Base-by-base conservation (phyloP, 1,139 yeast genomes). In the Candida tunisiensis region DNA sequence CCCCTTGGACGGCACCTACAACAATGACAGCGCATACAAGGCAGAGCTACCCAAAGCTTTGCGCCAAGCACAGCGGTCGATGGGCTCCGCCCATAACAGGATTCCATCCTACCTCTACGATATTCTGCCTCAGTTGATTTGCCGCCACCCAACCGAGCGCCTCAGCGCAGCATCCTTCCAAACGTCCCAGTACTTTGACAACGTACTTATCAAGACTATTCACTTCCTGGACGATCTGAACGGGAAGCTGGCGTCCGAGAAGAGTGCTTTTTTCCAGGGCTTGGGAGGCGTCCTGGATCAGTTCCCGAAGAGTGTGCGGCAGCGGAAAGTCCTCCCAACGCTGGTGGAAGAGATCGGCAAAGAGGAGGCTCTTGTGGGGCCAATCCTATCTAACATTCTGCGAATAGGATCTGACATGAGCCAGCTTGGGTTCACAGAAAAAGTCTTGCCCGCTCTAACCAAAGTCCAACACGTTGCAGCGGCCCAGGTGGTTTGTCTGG, bases 181-280 rank as follows among this genome's bases (percentile, higher is more conserved):
- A 60, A 63, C 46, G 46, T 75, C 55, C 48, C 66, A 69, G 13
- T 69, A 63, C 36, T 79, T 78, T 47, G 78, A 80, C 49, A 91
- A 85, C 34, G 79, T 88, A 30, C 55, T 85, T 28, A 72, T 88
- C 30, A 75, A 79, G 44, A 75, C 93, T 3, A 64, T 88, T 60
- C 69, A 77, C 50, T 75, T 78, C 42, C 51, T 88, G 27, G 96
- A 85, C 45, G 92, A 80, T 34, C 74, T 80, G 36, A 69, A 85
- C 6, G 80, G 93, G 1, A 75, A 79, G 38, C 53, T 74, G 2
- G 55, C 61, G 3, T 65, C 66, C 9, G 95, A 85, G 33, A 77
- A 75, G 41, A 51, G 66, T 21, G 60, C 71, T 1, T 83, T 82
- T 45, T 57, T 85, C 41, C 61, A 64, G 31, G 85, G 85, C 0